Conservation (phyloP, 352 stramenopile genomes). For the Pythium phragmitis region DNA sequence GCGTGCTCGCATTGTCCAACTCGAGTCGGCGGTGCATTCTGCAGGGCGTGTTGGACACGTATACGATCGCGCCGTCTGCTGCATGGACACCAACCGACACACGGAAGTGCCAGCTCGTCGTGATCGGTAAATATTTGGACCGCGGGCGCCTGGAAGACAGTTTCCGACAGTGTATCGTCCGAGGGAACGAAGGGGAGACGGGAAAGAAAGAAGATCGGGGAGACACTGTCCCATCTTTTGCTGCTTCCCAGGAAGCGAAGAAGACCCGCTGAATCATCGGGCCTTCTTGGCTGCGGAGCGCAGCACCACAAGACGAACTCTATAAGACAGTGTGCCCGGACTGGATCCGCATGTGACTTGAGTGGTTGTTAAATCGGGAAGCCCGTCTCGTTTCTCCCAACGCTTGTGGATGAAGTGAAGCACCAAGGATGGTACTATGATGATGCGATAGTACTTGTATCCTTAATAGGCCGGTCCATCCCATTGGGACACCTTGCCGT, state of each 20-base stretch:
- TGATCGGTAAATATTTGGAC: slow-evolving; percentile 66
- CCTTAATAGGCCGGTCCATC: no score
- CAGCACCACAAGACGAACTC: no score
- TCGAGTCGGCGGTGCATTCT: slow-evolving; percentile 55
- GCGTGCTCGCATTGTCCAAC: slow-evolving; percentile 48
- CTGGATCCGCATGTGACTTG: no score
- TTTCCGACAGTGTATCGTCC: slow-evolving; percentile 46
- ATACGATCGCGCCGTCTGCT: slow-evolving; percentile 59
- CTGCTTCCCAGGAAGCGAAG: slow-evolving; percentile 18
- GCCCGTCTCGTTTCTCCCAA: no score
- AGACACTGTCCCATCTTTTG: no score
- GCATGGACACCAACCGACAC: slow-evolving; percentile 28
- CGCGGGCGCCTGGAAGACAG: slow-evolving; percentile 37
- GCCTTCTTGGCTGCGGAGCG: no score
- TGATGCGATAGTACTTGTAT: no score
- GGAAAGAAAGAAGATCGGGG: slow-evolving; percentile 2
- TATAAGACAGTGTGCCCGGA: no score
- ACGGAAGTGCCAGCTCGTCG: slow-evolving; percentile 48
- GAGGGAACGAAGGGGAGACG: slow-evolving; percentile 13
- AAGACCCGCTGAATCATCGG: slow-evolving; percentile 4
- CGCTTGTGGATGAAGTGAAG: no score
- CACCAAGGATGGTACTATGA: no score
- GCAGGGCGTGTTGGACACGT: slow-evolving; percentile 73
- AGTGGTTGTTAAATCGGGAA: no score
- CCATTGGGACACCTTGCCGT: no score